Base-by-base conservation (phyloP, 352 stramenopile genomes). In the Phytophthora boehmeriae region DNA sequence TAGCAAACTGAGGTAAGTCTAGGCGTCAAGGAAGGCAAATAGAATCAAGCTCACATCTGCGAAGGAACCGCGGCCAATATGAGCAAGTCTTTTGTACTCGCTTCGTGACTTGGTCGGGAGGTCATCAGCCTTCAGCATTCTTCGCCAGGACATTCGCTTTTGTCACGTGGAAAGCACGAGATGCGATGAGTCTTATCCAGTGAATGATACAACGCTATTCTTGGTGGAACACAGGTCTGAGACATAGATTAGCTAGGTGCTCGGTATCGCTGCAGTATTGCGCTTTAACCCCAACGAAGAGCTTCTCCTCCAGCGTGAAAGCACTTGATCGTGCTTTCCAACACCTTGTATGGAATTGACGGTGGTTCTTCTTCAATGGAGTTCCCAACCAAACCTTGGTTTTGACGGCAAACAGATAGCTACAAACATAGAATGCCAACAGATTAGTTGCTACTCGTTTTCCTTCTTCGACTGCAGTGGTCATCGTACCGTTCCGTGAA, bases 271-370 rank as follows among this genome's bases (percentile, higher is more conserved):
- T 42, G 25, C 23, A 22, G 41, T 4, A 32, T 27, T 22, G 3
- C 35, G 8, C 3, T 17, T 66, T 54, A 71, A 27, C 50, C 63
- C 59, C 42, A 73, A n/a, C 51, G 58, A 35, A 68, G 36, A 22
- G 58, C 59, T 59, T 68, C 43, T 57, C 64, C 59, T 3, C 64
- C 64, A 5, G 57, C 64, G 59, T 74, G 66, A 25, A 90, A 88
- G 49, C 71, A 83, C 52, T 83, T 83, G 52, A 93, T 62, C 9
- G 78, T 85, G 60, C 80, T 89, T 44, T 93, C 84, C 9, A 93
- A 51, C 10, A 93, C 72, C 59, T 91, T 93, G 66, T 84, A 93
- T 22, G 78, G 68, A 28, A 83, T 71, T 6, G 61, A 61, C 11
- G 57, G 54, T 6, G 68, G 59, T 25, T 81, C 67, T 58, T 70